phyloP scores from a whole-genome alignment of 495 filamentous ascomycete genomes.

The Neurospora discreta region DNA sequence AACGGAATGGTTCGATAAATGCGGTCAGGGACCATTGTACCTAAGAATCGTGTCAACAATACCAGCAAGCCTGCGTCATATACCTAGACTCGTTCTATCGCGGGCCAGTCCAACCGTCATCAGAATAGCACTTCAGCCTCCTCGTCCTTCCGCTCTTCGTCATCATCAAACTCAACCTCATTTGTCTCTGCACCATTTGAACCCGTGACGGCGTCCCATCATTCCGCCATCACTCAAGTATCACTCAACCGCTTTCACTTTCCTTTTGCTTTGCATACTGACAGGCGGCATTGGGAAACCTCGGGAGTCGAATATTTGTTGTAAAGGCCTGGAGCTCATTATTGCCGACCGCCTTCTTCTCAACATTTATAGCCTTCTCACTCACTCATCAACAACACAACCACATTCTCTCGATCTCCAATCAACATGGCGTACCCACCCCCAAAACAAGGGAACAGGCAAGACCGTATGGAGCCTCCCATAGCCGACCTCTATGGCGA shows the following conservation, averaged over 20 bases:
- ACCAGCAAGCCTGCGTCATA: constrained; percentile 25
- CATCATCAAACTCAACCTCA: not conserved
- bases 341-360: not conserved
- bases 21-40: constrained; percentile 17
- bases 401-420: not conserved
- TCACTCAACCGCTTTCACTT: not conserved
- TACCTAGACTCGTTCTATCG: constrained; percentile 40
- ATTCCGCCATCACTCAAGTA: not conserved
- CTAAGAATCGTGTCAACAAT: constrained; percentile 17
- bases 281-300: not conserved
- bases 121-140: not conserved
- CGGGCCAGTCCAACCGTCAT: constrained; percentile 14
- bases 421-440: not conserved
- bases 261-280: not conserved
- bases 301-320: too few species aligned
- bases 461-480: not conserved
- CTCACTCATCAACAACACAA: not conserved
- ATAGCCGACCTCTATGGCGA: not conserved
- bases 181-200: not conserved
- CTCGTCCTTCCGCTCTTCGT: not conserved
- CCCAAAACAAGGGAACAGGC: not conserved
- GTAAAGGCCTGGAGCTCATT: too few species aligned
- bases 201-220: not conserved
- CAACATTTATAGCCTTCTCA: not conserved
- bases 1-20: not conserved